Conservation (phyloP, 164 flowering plant genomes). For the Hamamelis virginiana region DNA sequence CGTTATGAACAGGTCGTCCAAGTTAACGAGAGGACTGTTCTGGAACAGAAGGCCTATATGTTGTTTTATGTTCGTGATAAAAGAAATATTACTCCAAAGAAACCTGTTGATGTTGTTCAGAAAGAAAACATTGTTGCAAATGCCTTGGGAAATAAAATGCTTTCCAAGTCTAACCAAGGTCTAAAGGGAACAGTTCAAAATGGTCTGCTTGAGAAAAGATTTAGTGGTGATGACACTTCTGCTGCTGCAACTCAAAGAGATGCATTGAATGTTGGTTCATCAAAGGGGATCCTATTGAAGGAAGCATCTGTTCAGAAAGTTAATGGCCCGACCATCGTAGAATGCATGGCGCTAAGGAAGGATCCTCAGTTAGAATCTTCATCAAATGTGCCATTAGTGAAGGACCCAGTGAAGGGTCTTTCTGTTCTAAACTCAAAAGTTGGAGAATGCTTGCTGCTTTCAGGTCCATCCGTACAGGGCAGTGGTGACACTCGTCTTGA, state of each 20-base stretch:
- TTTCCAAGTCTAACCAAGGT: constrained; percentile 12
- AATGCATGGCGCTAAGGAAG: constrained; percentile 4
- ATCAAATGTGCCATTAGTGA: background rate
- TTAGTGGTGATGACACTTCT: constrained; percentile 17
- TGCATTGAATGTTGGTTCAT: constrained; percentile 7
- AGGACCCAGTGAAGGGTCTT: constrained; percentile 11
- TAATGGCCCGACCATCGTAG: constrained; percentile 7
- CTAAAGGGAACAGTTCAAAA: constrained; percentile 27
- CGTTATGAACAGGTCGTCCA: constrained; percentile 56
- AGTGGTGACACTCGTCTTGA: constrained; percentile 2
- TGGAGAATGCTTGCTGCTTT: constrained; percentile 6
- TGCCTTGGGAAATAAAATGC: constrained; percentile 21
- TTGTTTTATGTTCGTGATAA: constrained; percentile 84
- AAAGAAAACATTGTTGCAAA: constrained; percentile 36
- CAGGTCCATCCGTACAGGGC: constrained; percentile 6
- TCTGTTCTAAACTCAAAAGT: constrained; percentile 5
- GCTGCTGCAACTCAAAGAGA: constrained; percentile 12
- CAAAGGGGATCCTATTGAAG: constrained; percentile 16
- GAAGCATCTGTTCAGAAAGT: constrained; percentile 20
- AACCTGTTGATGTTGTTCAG: constrained; percentile 31
- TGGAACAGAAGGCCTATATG: constrained; percentile 97
- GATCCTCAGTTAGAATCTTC: constrained; percentile 6
- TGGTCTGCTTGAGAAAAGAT: constrained; percentile 21
- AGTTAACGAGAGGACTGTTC: constrained; percentile 68
- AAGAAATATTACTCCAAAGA: constrained; percentile 38